Conservation (phyloP, 2,329 filamentous ascomycete species). For the Cladosporium sp. region DNA sequence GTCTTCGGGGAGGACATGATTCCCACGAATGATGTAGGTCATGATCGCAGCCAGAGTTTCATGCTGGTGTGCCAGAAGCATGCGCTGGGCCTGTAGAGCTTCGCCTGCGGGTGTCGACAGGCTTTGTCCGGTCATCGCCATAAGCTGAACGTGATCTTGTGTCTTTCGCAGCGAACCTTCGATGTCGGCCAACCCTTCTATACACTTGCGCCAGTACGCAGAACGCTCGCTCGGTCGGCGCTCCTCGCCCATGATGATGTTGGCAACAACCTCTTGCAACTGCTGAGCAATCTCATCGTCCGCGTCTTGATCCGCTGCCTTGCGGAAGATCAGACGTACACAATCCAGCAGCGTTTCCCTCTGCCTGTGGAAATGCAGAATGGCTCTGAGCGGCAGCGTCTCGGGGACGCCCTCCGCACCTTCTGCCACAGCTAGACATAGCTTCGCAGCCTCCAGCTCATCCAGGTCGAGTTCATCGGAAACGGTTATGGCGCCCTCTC, state of each 20-base stretch:
- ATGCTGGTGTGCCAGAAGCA: slow-evolving; percentile 81
- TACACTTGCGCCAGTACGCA: slow-evolving; percentile 67
- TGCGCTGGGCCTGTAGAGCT: slow-evolving; percentile 72
- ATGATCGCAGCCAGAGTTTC: slow-evolving; percentile 80
- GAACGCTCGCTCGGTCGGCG: slow-evolving; percentile 51
- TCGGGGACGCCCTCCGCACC: slow-evolving; percentile 61
- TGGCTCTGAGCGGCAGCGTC: slow-evolving; percentile 68
- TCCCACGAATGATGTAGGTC: slow-evolving; percentile 70
- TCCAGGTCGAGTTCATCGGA: slow-evolving; percentile 87
- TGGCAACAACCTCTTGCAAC: slow-evolving; percentile 52
- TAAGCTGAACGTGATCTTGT: slow-evolving; percentile 69
- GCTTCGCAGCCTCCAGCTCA: slow-evolving; percentile 74
- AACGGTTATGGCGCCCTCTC: slow-evolving; percentile 73
- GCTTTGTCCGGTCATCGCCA: slow-evolving; percentile 66
- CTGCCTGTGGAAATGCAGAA: slow-evolving; percentile 84
- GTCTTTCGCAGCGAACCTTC: slow-evolving; percentile 72
- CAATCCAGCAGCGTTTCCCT: slow-evolving; percentile 79
- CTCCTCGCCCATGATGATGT: slow-evolving; percentile 49
- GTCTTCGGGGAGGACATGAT: slow-evolving; percentile 65
- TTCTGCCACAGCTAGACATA: slow-evolving; percentile 65
- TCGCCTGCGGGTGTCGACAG: slow-evolving; percentile 64
- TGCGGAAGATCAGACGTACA: slow-evolving; percentile 66
- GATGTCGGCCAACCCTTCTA: slow-evolving; percentile 70
- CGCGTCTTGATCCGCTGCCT: slow-evolving; percentile 38
- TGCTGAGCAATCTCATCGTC: slow-evolving; percentile 55